These are phyloP conservation scores for Drechslerella coelobrocha DNA, from an alignment of 2,329 filamentous ascomycete species.

Conservation along the genomic window DNA sequence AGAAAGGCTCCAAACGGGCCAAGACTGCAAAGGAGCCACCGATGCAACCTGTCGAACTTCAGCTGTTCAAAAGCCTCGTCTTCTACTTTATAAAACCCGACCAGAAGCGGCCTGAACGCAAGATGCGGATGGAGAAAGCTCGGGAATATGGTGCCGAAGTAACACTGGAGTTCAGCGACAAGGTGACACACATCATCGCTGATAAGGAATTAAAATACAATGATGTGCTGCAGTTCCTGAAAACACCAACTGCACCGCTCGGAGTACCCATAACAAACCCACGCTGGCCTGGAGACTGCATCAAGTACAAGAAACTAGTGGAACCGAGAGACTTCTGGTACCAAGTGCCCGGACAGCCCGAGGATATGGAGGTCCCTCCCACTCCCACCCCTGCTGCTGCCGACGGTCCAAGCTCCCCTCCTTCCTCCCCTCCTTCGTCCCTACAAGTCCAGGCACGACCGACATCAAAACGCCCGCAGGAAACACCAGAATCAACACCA, in stretches of 20 bases:
- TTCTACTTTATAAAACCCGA: slow-evolving; percentile 71
- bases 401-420: neutral
- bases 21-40: slow-evolving; percentile 25
- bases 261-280: slow-evolving; percentile 70
- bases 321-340: slow-evolving; percentile 69
- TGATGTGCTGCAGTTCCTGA: slow-evolving; percentile 68
- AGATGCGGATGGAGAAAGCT: slow-evolving; percentile 75
- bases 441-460: slow-evolving; percentile 36
- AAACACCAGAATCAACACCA: slow-evolving; percentile 19
- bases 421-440: slow-evolving; percentile 12
- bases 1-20: slow-evolving; percentile 20
- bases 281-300: slow-evolving; percentile 72
- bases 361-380: slow-evolving; percentile 48
- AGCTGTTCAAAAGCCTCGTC: slow-evolving; percentile 51
- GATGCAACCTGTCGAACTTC: slow-evolving; percentile 23
- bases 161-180: slow-evolving; percentile 64
- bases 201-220: slow-evolving; percentile 72
- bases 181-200: slow-evolving; percentile 79
- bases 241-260: slow-evolving; percentile 62
- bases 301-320: slow-evolving; percentile 66
- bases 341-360: slow-evolving; percentile 63
- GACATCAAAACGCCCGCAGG: neutral
- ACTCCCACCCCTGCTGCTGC: too few species aligned
- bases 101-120: slow-evolving; percentile 71
- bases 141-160: slow-evolving; percentile 77